A percentile compares a stretch with the other conserved stretches of the same genome.
Conservation (phyloP, 192 early-diverging fungal genomes). For the Dissophora globulifera region DNA sequence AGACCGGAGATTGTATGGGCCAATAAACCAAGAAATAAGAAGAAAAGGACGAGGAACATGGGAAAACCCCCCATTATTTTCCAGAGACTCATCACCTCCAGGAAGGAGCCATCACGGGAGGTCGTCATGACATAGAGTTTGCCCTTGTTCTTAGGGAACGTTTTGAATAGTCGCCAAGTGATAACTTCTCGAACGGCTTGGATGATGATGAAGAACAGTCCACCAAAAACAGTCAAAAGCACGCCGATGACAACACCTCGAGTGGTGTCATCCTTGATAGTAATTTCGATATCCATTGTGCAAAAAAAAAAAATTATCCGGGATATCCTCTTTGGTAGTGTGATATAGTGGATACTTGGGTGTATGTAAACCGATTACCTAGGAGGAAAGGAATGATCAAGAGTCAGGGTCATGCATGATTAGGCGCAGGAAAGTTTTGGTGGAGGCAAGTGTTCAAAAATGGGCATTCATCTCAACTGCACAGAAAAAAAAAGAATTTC, state of each 20-base stretch:
- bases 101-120: conserved; percentile 9
- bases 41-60: conserved; percentile 4
- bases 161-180: conserved; percentile 6
- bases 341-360: no score
- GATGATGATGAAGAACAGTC: conserved; percentile 15
- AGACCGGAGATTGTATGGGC: conserved; percentile 6
- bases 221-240: conserved; percentile 11
- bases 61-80: conserved; percentile 18
- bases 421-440: no score
- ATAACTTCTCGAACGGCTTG: conserved; percentile 16
- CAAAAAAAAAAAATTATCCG: no score
- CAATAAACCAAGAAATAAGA: conserved; percentile 6
- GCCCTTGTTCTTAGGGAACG: conserved; percentile 16
- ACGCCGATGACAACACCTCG: conserved; percentile 12
- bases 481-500: no score
- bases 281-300: neutral
- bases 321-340: no score
- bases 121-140: conserved; percentile 22
- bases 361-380: no score
- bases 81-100: conserved; percentile 14
- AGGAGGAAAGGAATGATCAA: no score
- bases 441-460: no score
- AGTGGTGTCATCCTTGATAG: conserved; percentile 4
- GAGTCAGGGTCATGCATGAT: no score
- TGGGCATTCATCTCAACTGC: no score